These are phyloP conservation scores for Durotheca rogersii DNA, from an alignment of 495 filamentous ascomycete species.

Conservation along the genomic window DNA sequence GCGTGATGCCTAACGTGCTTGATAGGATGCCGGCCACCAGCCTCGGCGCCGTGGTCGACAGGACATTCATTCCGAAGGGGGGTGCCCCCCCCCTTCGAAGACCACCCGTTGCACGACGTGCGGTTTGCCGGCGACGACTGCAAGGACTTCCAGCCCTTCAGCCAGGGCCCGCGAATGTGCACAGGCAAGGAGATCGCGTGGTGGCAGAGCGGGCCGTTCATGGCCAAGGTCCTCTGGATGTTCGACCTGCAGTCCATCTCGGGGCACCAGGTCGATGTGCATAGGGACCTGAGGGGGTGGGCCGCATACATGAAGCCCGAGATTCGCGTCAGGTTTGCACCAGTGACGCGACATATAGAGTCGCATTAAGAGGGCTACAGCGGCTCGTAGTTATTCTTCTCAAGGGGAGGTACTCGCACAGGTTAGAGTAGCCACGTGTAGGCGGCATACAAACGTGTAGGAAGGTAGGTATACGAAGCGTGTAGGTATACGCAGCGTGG, in stretches of 20 bases:
- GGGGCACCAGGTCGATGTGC: background rate
- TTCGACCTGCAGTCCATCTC: slow-evolving; percentile 5
- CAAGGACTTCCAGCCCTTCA: slow-evolving; percentile 20
- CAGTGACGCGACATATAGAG: background rate
- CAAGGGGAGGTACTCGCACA: no score
- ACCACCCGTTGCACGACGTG: slow-evolving; percentile 10
- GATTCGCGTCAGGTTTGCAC: background rate
- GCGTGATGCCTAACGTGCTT: slow-evolving; percentile 26
- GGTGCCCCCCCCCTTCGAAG: slow-evolving; percentile 2
- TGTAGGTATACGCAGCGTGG: no score
- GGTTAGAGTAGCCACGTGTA: no score
- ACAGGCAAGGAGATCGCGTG: slow-evolving; percentile 26
- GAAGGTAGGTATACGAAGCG: no score
- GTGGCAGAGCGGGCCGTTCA: slow-evolving; percentile 21
- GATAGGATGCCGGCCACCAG: slow-evolving; percentile 20
- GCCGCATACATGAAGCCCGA: background rate
- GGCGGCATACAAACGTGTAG: no score
- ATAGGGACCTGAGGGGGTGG: background rate
- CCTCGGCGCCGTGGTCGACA: slow-evolving; percentile 29
- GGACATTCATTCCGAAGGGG: slow-evolving; percentile 20
- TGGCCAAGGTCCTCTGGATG: background rate
- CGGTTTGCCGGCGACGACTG: slow-evolving; percentile 9
- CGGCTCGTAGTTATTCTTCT: no score
- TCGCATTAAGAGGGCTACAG: background rate
- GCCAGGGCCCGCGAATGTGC: slow-evolving; percentile 25